phyloP scores from a whole-genome alignment of 495 filamentous ascomycete genomes.

The Glutinoglossum americanum region DNA sequence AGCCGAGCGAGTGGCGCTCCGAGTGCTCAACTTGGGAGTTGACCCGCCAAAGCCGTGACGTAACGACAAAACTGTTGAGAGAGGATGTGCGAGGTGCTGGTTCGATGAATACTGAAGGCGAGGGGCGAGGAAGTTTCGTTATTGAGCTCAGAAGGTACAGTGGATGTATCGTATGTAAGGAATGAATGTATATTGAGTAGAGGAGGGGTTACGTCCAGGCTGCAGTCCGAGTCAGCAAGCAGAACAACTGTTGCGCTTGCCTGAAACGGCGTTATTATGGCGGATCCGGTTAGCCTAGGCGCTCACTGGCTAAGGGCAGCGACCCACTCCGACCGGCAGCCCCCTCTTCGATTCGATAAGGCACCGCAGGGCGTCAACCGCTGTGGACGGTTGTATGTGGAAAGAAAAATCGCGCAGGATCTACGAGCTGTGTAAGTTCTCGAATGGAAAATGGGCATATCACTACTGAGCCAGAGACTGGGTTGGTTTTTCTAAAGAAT shows the following conservation, averaged over 20 bases:
- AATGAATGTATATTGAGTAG: neutral
- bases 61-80: neutral
- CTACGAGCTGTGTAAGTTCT: neutral
- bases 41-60: neutral
- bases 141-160: neutral
- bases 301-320: neutral
- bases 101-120: neutral
- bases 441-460: neutral
- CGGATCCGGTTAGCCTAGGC: neutral
- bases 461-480: too few relatives aligned
- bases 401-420: neutral
- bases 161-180: neutral
- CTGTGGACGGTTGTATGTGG: too few relatives aligned
- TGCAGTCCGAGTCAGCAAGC: neutral
- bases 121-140: neutral
- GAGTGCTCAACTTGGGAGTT: neutral
- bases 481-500: too few relatives aligned
- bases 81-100: neutral
- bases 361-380: too few relatives aligned
- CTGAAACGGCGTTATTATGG: neutral
- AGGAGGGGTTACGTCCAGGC: neutral
- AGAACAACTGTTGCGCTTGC: neutral
- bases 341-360: too few relatives aligned
- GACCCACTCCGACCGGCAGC: too few relatives aligned
- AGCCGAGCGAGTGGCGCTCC: neutral